Percentiles rank a stretch among this genome's conserved stretches.
These are phyloP conservation scores for Aspergillus flavus DNA, from an alignment of 2,329 filamentous ascomycete species.

Conservation along the genomic window DNA sequence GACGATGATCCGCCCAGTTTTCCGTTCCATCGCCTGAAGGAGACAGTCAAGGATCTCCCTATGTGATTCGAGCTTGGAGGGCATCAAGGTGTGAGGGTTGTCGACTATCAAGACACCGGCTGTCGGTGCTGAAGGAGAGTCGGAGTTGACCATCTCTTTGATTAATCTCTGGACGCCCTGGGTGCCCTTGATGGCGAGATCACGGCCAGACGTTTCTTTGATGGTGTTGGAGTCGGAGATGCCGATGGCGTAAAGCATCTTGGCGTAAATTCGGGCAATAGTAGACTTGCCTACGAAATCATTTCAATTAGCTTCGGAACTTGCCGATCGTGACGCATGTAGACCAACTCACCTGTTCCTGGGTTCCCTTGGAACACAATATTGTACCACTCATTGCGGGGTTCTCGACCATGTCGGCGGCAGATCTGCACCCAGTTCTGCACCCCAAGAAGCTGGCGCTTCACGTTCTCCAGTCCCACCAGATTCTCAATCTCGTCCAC, in stretches of 20 bases:
- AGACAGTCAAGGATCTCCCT: constrained; percentile 17
- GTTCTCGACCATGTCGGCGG: constrained; percentile 23
- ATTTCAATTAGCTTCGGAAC: neutral
- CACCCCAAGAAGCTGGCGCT: constrained; percentile 23
- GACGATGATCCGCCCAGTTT: constrained; percentile 17
- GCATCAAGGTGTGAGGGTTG: constrained; percentile 13
- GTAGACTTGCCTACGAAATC: constrained; percentile 18
- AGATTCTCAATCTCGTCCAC: constrained; percentile 18
- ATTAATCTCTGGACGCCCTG: constrained; percentile 13
- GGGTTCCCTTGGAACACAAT: constrained; percentile 24
- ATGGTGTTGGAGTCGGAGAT: constrained; percentile 17
- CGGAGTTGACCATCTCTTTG: constrained; percentile 12
- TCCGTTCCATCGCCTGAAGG: constrained; percentile 19
- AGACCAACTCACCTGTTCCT: constrained; percentile 16
- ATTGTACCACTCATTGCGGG: constrained; percentile 24
- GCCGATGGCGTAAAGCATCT: constrained; percentile 22
- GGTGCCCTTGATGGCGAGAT: constrained; percentile 17
- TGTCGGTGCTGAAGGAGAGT: constrained; percentile 9
- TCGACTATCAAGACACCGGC: constrained; percentile 21
- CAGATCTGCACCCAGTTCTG: constrained; percentile 25
- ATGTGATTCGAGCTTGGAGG: constrained; percentile 2
- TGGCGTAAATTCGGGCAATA: constrained; percentile 23
- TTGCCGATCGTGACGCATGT: neutral
- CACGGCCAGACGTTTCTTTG: constrained; percentile 18
- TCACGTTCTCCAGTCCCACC: constrained; percentile 22